Percentiles rank a stretch among this genome's conserved stretches.
Evolutionary conservation across 768 basidiomycete species (phyloP).

Genomic region (Russula olivacea): DNA sequence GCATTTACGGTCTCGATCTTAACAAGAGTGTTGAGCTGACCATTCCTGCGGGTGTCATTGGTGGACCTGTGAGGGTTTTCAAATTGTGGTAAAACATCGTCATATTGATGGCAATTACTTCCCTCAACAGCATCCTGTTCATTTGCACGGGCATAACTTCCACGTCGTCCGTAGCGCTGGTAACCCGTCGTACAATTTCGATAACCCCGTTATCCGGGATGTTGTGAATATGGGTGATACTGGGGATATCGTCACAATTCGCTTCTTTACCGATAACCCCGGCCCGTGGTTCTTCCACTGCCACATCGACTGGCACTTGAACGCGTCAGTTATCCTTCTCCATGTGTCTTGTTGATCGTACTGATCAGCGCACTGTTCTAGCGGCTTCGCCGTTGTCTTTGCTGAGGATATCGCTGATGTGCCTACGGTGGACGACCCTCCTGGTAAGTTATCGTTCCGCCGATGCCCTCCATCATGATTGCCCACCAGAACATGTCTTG

Average conservation of each 20-base stretch:
- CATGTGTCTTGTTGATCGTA: neutral
- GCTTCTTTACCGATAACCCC: slow-evolving; percentile 30
- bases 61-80: neutral
- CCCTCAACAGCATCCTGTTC: slow-evolving; percentile 16
- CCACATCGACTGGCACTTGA: slow-evolving; percentile 21
- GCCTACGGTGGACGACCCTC: neutral
- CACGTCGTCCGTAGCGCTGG: slow-evolving; percentile 24
- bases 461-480: neutral
- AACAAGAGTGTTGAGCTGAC: slow-evolving; percentile 17
- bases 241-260: slow-evolving; percentile 24
- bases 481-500: neutral
- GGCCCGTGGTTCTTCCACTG: slow-evolving; percentile 16
- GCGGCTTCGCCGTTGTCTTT: slow-evolving; percentile 18
- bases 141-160: slow-evolving; percentile 24
- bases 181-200: slow-evolving; percentile 23
- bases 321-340: neutral
- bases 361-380: neutral
- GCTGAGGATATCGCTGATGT: slow-evolving; percentile 18
- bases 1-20: slow-evolving; percentile 8
- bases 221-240: slow-evolving; percentile 18
- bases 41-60: slow-evolving; percentile 7
- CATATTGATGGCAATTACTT: neutral
- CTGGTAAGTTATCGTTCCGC: neutral
- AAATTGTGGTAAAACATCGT: too few species aligned
- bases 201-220: slow-evolving; percentile 22